Conservation (phyloP, 2,329 filamentous ascomycete species). For the Hymenoscyphus fructigenus region DNA sequence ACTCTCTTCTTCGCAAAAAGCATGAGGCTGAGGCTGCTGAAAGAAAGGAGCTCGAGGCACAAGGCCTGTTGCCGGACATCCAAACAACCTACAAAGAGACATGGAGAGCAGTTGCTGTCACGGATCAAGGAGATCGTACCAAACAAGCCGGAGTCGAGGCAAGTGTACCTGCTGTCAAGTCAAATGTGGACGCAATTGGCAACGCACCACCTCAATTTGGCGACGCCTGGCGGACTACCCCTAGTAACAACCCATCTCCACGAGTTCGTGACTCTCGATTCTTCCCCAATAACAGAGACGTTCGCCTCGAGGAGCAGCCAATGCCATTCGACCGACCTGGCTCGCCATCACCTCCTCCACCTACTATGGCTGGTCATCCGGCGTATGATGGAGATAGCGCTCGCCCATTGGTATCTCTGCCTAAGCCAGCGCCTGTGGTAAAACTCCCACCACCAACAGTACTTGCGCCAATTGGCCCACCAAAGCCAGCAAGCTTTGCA, state of each 20-base stretch:
- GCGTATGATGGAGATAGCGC: conserved; percentile 66
- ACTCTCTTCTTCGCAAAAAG: conserved; percentile 21
- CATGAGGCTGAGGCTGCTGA: conserved; percentile 28
- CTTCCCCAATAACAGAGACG: conserved; percentile 53
- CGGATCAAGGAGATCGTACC: conserved; percentile 34
- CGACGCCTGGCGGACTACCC: conserved; percentile 33
- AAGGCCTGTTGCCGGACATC: conserved; percentile 25
- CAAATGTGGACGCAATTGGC: conserved; percentile 14
- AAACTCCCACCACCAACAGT: conserved; percentile 68
- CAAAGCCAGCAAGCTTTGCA: conserved; percentile 46
- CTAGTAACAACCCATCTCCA: conserved; percentile 39
- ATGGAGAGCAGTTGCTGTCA: conserved; percentile 34
- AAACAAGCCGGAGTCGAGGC: conserved; percentile 22
- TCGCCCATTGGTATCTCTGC: conserved; percentile 69
- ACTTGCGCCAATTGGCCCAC: conserved; percentile 43
- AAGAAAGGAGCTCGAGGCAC: conserved; percentile 27
- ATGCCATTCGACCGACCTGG: conserved; percentile 39
- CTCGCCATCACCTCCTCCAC: conserved; percentile 61
- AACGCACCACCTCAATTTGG: conserved; percentile 29
- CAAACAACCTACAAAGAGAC: conserved; percentile 33
- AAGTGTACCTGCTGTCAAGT: background rate
- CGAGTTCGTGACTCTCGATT: conserved; percentile 58
- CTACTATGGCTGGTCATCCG: conserved; percentile 68
- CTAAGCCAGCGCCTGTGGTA: conserved; percentile 71
- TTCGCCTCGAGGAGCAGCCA: conserved; percentile 42